Evolutionary conservation across 805 yeast genomes (phyloP), one percentile per base, ranked within the genome.

Genomic region (Candida tammaniensis): DNA sequence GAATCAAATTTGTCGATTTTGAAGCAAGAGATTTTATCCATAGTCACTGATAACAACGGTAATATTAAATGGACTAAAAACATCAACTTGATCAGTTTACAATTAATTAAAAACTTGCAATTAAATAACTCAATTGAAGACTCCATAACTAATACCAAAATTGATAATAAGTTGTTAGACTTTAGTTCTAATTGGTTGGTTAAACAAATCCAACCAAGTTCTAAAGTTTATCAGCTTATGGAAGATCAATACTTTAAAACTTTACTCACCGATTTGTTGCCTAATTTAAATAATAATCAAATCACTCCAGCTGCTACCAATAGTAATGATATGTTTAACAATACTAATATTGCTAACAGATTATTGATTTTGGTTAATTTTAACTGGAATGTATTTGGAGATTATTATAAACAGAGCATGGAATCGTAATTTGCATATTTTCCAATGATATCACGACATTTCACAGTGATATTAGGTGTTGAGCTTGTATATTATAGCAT

Each of bases 11-110:
- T 72, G 37, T 56, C 62, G 34, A 64, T 58, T 31, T 66, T 86
- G 36, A 86, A 82, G 55, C 78, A 69, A 33, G 91, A 86, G 49
- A 75, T 87, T 26, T 61, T 84, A 35, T 82, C 89, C 20, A 82
- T 86, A 29, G 86, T 86, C 12, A 77, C 87, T 21, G 95, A 86
- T 58, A 86, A 83, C 39, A 83, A 81, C 49, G 95, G 95, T 2
- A 85, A 84, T 54, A 78, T 86, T 39, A 86, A 88, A 62, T 86
- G 96, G 96, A 86, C 96, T 1, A 76, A 86, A 51, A 86, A 86
- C 56, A 75, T 86, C 17, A 73, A 78, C 43, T 69, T 83, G 11
- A 76, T 87, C 42, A 75, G 91, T 4, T 68, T 86, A 40, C 94
- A 82, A 52, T 51, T 83, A 31, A 73, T 74, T 21, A 73, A 74